These are phyloP conservation scores for Hypholoma sublateritium DNA, from an alignment of 768 basidiomycete genomes.

Conservation along the genomic window DNA sequence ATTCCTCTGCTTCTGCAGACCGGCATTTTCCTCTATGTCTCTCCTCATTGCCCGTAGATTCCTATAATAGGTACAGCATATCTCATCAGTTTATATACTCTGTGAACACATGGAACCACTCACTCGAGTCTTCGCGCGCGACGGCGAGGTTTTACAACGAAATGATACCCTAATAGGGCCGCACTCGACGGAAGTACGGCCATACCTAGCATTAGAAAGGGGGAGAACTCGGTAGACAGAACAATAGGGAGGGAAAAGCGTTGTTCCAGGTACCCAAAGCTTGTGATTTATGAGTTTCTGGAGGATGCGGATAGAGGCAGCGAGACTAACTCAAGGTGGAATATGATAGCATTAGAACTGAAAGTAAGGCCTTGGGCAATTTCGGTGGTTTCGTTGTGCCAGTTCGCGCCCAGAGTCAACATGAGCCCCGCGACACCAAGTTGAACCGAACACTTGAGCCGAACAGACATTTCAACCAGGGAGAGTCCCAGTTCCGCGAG, in stretches of 20 bases:
- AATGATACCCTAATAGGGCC: slow-evolving; percentile 53
- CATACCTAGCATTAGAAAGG: slow-evolving; percentile 47
- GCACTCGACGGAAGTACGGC: slow-evolving; percentile 56
- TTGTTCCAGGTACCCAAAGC: slow-evolving; percentile 58
- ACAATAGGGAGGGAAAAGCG: slow-evolving; percentile 56
- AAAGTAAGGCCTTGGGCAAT: slow-evolving; percentile 45
- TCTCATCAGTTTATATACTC: neutral
- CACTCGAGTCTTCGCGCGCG: slow-evolving; percentile 54
- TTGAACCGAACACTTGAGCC: slow-evolving; percentile 50
- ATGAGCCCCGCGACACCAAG: slow-evolving; percentile 43
- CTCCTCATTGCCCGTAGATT: slow-evolving; percentile 66
- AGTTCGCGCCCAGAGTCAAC: slow-evolving; percentile 36
- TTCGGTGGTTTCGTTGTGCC: slow-evolving; percentile 45
- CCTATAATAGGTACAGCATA: slow-evolving; percentile 33
- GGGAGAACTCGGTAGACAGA: slow-evolving; percentile 49
- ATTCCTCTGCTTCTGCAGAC: slow-evolving; percentile 60
- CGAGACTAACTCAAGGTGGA: slow-evolving; percentile 55
- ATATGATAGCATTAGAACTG: slow-evolving; percentile 45
- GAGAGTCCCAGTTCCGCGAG: slow-evolving; percentile 50
- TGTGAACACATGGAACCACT: slow-evolving; percentile 18
- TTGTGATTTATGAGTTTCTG: slow-evolving; percentile 23
- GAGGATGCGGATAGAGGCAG: slow-evolving; percentile 10
- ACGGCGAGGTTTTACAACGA: slow-evolving; percentile 55
- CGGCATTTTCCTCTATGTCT: slow-evolving; percentile 63
- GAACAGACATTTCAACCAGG: slow-evolving; percentile 55